A percentile compares a stretch with the other conserved stretches of the same genome.
Conservation (phyloP, 495 filamentous ascomycete species). For the Aspergillus conjunctus region DNA sequence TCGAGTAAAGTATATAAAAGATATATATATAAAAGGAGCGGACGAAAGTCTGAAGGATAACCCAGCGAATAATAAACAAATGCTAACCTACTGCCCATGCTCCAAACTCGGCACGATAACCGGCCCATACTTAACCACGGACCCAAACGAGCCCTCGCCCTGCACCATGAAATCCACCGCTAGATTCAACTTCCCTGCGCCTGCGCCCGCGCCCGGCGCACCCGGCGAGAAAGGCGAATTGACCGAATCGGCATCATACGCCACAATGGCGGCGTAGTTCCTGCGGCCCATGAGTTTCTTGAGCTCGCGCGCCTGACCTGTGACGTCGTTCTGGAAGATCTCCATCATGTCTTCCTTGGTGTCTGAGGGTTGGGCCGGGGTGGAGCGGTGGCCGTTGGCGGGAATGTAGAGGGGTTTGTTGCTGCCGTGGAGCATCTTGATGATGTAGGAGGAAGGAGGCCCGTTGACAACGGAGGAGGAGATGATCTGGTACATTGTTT, state of each 20-base stretch:
- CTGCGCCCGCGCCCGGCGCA: constrained; percentile 40
- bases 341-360: constrained; percentile 99
- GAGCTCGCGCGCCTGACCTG: constrained; percentile 74
- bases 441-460: constrained; percentile 77
- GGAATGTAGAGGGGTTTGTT: constrained; percentile 90
- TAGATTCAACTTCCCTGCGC: constrained; percentile 69
- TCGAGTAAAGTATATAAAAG: not conserved
- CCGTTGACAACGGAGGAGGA: constrained; percentile 87
- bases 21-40: not conserved
- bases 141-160: constrained; percentile 74
- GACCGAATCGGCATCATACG: constrained; percentile 84
- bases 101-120: constrained; percentile 94
- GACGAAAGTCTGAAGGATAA: not conserved
- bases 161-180: constrained; percentile 98
- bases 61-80: not conserved
- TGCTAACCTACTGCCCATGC: constrained; percentile 57
- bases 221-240: constrained; percentile 41
- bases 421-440: constrained; percentile 84
- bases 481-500: constrained; percentile 99
- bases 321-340: constrained; percentile 90
- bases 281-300: constrained; percentile 88
- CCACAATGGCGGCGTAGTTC: constrained; percentile 93
- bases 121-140: constrained; percentile 93
- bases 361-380: constrained; percentile 55
- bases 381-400: constrained; percentile 81